Base-by-base conservation (phyloP, 2,329 filamentous ascomycete genomes). In the Dendrostoma leiphaemia region DNA sequence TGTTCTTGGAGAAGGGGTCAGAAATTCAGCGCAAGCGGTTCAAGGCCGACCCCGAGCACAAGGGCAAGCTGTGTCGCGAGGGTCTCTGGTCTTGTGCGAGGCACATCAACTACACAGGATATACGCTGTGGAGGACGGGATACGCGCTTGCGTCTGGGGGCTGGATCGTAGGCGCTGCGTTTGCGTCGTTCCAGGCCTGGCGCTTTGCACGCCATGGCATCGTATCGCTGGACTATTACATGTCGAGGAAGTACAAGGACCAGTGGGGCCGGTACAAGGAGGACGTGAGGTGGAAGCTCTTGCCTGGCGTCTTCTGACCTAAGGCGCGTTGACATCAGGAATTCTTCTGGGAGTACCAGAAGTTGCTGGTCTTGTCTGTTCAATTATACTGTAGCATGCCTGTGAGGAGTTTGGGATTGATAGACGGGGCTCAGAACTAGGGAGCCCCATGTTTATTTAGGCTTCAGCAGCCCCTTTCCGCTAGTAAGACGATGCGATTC, bases 1-100 rank as follows among this genome's bases (percentile, higher is more conserved):
- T 86, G 28, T 53, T 72, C 4, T 70, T 79, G 4, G 84, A 88
- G 67, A 74, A 78, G 5, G 61, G 77, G 3, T 72, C 80, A 0
- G 84, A 88, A 68, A 62, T 77, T 26, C 84, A 87, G 67, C 75
- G 84, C 53, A 66, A 65, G 56, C 38, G 49, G 8, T 75, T 74
- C 68, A 75, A 75, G 66, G 60, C 63, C 26, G 56, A 61, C 5
- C 63, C 67, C 12, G 64, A 63, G 52, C 74, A 73, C 55, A 60
- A 65, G 49, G 73, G 71, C 51, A 70, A 67, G 61, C 63, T 75
- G 38, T 73, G 70, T 60, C 65, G 63, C 35, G 59, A 53, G 26
- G 72, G 73, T 0, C 63, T 74, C 24, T 75, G 72, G 71, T 48
- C 60, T n/a, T 65, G 62, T 64, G 68, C 70, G 6, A 62, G 73